phyloP scores from a whole-genome alignment of 805 yeast species.

The Sporopachydermia quercuum region DNA sequence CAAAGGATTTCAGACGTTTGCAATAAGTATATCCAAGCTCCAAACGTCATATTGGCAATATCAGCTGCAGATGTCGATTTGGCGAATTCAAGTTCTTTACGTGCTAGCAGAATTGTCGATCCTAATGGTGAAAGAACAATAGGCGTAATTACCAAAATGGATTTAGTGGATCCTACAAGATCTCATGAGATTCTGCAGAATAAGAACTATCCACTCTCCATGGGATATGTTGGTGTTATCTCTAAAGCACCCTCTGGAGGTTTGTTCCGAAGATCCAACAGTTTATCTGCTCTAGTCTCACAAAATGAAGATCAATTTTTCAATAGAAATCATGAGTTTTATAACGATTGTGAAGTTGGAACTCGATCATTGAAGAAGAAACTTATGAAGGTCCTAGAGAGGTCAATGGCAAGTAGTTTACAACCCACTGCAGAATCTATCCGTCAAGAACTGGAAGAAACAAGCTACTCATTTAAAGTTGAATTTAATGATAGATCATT shows the following conservation, averaged over 20 bases:
- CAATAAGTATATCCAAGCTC: conserved; percentile 73
- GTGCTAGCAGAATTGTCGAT: conserved; percentile 81
- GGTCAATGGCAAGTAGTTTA: conserved; percentile 77
- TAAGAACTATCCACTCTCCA: conserved; percentile 72
- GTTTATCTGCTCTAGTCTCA: conserved; percentile 34
- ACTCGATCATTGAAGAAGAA: conserved; percentile 63
- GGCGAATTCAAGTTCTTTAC: conserved; percentile 87
- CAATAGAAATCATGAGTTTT: conserved; percentile 42
- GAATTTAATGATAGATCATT: conserved; percentile 90
- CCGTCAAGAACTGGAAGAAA: conserved; percentile 84
- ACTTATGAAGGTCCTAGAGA: conserved; percentile 75
- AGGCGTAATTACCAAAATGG: conserved; percentile 91
- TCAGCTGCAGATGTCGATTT: conserved; percentile 97
- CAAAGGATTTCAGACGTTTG: conserved; percentile 67
- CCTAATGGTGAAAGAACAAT: conserved; percentile 92
- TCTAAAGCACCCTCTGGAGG: conserved; percentile 51
- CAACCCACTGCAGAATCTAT: conserved; percentile 79
- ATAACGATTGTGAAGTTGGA: conserved; percentile 55
- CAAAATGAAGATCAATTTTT: conserved; percentile 43
- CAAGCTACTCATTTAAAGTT: conserved; percentile 84
- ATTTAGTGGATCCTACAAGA: conserved; percentile 62
- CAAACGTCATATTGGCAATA: conserved; percentile 89
- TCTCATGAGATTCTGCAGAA: conserved; percentile 62
- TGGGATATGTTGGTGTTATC: conserved; percentile 99
- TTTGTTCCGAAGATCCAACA: conserved; percentile 38